A percentile compares a stretch with the other conserved stretches of the same genome.
These are phyloP conservation scores for Torulaspora quercuum DNA, from an alignment of 805 yeast genomes.

Conservation along the genomic window DNA sequence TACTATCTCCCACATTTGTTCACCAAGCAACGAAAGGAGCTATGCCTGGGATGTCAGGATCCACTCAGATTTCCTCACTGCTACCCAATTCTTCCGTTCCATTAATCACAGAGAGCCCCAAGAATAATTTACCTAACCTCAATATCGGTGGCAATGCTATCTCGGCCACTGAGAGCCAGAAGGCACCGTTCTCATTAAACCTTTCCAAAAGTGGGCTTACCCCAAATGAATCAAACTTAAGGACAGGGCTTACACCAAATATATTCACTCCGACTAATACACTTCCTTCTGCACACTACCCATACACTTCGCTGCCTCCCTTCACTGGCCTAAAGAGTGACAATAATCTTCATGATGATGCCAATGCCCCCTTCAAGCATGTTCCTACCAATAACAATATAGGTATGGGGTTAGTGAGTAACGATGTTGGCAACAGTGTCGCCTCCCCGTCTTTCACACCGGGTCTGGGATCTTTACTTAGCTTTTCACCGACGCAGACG, in stretches of 20 bases:
- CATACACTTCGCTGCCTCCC: conserved; percentile 22
- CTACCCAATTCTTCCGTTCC: conserved; percentile 2
- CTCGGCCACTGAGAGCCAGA: conserved; percentile 9
- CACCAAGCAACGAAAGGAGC: conserved; percentile 9
- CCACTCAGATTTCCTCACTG: not conserved
- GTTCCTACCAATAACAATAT: no score
- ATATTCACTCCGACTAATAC: conserved; percentile 25
- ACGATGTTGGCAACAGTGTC: not conserved
- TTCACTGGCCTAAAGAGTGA: conserved; percentile 9
- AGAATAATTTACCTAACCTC: conserved; percentile 1
- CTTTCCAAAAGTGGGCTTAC: conserved; percentile 56
- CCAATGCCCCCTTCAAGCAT: conserved; percentile 1
- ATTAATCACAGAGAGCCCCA: conserved; percentile 4
- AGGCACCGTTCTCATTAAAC: conserved; percentile 23
- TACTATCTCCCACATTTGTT: conserved; percentile 20
- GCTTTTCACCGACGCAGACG: conserved; percentile 5
- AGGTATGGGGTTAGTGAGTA: conserved; percentile 1
- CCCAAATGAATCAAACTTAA: conserved; percentile 68
- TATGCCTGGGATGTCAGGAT: conserved; percentile 2
- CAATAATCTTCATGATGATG: conserved; percentile 4
- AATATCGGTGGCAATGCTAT: conserved; percentile 1
- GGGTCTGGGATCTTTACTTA: conserved; percentile 13
- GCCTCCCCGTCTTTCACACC: conserved; percentile 14
- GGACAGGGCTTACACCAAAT: conserved; percentile 73
- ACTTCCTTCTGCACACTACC: conserved; percentile 8